A percentile compares a stretch with the other conserved stretches of the same genome.
Conservation (phyloP, 179 eudicot genomes). For the Pouteria campechiana region DNA sequence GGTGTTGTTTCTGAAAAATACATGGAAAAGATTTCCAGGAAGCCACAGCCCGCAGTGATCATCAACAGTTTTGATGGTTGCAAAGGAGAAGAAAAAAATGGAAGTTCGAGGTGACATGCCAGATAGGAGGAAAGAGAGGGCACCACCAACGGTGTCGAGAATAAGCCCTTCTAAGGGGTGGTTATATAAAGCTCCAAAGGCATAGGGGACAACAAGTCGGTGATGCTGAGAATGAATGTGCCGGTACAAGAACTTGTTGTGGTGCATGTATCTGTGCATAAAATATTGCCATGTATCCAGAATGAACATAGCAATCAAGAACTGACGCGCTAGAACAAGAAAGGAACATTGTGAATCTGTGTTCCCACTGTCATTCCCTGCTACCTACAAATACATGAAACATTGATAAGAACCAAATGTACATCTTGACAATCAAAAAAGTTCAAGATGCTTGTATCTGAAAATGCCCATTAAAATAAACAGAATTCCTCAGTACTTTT, state of each 20-base stretch:
- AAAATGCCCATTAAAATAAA: too few relatives aligned
- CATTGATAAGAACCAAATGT: too few relatives aligned
- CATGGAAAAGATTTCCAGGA: constrained; percentile 67
- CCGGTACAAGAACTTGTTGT: constrained; percentile 65
- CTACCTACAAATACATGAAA: constrained; percentile 23
- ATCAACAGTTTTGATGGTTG: constrained; percentile 73
- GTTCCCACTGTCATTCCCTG: constrained; percentile 15
- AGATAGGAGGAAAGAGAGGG: constrained; percentile 57
- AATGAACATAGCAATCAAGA: constrained; percentile 51
- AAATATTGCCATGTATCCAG: constrained; percentile 86
- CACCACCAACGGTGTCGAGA: constrained; percentile 72
- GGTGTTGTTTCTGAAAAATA: constrained; percentile 52
- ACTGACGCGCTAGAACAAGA: constrained; percentile 29
- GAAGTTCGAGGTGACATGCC: constrained; percentile 83
- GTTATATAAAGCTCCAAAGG: constrained; percentile 82
- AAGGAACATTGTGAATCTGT: constrained; percentile 11
- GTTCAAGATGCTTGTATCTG: too few relatives aligned
- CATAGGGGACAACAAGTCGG: constrained; percentile 70
- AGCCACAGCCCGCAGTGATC: constrained; percentile 88
- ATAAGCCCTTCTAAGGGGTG: constrained; percentile 75
- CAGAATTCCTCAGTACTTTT: too few relatives aligned
- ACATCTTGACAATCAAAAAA: too few relatives aligned
- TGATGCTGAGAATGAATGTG: constrained; percentile 84
- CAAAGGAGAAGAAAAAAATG: constrained; percentile 77
- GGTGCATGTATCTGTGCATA: constrained; percentile 86